Percentiles rank a stretch among this genome's conserved stretches.
Conservation (phyloP, 805 yeast genomes). For the Schwanniomyces sp. region DNA sequence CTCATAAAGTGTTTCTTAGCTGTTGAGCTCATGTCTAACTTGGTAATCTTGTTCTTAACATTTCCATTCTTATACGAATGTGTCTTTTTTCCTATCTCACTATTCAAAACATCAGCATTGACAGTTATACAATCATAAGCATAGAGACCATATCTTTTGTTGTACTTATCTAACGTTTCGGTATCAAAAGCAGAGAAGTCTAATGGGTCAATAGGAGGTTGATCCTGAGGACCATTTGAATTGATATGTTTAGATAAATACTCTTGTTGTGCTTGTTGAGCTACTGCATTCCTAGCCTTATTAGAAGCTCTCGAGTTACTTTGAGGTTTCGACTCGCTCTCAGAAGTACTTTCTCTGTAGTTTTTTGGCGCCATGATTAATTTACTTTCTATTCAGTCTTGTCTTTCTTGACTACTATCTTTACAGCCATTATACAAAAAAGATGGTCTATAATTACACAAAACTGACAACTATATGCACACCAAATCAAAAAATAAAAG, state of each 20-base stretch:
- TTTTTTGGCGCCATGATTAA: constrained; percentile 9
- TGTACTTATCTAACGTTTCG: constrained; percentile 67
- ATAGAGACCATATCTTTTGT: constrained; percentile 55
- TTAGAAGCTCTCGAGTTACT: constrained; percentile 44
- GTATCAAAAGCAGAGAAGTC: constrained; percentile 70
- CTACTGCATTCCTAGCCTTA: constrained; percentile 58
- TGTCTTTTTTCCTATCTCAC: constrained; percentile 74
- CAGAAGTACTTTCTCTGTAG: constrained; percentile 37
- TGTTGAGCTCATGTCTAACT: constrained; percentile 56
- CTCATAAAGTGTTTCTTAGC: constrained; percentile 69
- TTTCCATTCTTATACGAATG: constrained; percentile 20
- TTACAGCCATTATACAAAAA: not conserved
- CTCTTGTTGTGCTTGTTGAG: constrained; percentile 71
- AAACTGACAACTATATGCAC: not conserved
- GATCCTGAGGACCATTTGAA: constrained; percentile 69
- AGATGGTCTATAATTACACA: not conserved
- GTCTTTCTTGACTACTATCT: not conserved
- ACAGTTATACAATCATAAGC: constrained; percentile 62
- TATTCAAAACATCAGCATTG: constrained; percentile 67
- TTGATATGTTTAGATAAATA: constrained; percentile 66
- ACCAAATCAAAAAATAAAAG: not conserved
- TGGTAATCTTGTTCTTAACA: constrained; percentile 47
- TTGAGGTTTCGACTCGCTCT: constrained; percentile 29
- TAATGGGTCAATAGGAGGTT: constrained; percentile 52
- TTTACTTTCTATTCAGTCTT: not conserved